Evolutionary conservation across 2,329 filamentous ascomycete genomes (phyloP).

Genomic region (Cladobotryum protrusum): DNA sequence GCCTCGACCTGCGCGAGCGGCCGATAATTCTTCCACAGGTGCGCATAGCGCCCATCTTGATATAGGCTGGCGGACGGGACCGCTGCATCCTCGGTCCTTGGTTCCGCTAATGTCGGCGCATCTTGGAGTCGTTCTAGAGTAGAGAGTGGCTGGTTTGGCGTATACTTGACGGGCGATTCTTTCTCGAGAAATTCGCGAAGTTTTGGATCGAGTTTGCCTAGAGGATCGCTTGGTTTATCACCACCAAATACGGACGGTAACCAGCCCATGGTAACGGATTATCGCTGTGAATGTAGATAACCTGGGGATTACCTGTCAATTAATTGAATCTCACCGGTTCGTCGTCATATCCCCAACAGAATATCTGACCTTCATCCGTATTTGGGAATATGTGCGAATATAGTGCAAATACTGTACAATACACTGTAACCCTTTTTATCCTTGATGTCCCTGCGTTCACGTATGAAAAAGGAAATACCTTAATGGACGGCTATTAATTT

Average conservation of each 20-base stretch:
- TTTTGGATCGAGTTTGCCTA: slow-evolving; percentile 72
- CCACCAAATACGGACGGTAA: slow-evolving; percentile 48
- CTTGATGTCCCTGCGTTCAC: too few relatives aligned
- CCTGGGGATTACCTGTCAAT: too few relatives aligned
- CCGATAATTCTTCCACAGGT: slow-evolving; percentile 89
- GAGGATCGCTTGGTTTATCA: slow-evolving; percentile 46
- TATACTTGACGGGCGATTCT: slow-evolving; percentile 71
- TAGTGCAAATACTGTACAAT: background rate
- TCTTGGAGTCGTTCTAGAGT: slow-evolving; percentile 9
- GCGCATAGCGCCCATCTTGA: slow-evolving; percentile 61
- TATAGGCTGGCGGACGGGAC: slow-evolving; percentile 49
- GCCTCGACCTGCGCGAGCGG: slow-evolving; percentile 65
- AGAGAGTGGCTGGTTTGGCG: slow-evolving; percentile 19
- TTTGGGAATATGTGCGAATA: slow-evolving; percentile 9
- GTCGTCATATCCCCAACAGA: slow-evolving; percentile 9
- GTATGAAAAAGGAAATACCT: too few relatives aligned
- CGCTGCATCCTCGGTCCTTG: slow-evolving; percentile 13
- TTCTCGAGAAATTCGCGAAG: slow-evolving; percentile 79
- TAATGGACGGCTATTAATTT: too few relatives aligned
- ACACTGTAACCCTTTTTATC: slow-evolving; percentile 3
- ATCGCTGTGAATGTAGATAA: background rate
- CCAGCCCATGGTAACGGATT: slow-evolving; percentile 46
- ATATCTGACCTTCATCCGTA: slow-evolving; percentile 5
- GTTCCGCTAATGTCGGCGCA: slow-evolving; percentile 14
- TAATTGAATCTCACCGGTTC: too few relatives aligned